Evolutionary conservation across 495 filamentous ascomycete genomes (phyloP).

Genomic region (Neurospora pannonica): DNA sequence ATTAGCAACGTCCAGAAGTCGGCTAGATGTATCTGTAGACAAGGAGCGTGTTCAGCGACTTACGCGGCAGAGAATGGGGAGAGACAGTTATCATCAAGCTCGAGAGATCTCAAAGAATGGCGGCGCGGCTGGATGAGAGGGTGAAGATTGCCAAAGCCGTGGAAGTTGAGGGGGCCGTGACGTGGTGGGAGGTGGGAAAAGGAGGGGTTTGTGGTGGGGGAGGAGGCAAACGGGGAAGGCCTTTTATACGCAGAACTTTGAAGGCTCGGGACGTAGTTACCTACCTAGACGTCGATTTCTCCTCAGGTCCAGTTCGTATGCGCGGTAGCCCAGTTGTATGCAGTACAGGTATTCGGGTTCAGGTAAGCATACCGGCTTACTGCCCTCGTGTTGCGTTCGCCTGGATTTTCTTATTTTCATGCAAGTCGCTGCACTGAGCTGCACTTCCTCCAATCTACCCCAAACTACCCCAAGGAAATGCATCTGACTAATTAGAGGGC

Average conservation of each 20-base stretch:
- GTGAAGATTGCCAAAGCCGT: neutral
- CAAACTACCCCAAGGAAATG: no score
- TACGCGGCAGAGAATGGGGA: neutral
- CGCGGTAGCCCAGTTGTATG: no score
- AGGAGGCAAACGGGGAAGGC: neutral
- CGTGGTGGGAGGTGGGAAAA: neutral
- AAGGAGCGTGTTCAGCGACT: neutral
- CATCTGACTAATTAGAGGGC: no score
- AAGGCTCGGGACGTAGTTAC: neutral
- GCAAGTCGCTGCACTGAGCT: no score
- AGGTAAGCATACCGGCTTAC: no score
- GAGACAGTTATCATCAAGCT: no score
- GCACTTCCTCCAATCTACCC: no score
- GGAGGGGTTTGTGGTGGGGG: neutral
- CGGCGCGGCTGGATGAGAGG: neutral
- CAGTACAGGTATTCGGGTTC: no score
- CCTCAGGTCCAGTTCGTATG: no score
- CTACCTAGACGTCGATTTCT: neutral
- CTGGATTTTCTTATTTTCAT: no score
- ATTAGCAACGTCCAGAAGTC: neutral
- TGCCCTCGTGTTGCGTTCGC: no score
- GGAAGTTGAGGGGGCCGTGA: neutral
- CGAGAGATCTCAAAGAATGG: neutral
- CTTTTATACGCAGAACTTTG: neutral
- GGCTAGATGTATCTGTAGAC: neutral